Evolutionary conservation across 768 basidiomycete genomes (phyloP), one percentile per base, ranked within the genome.

Genomic region (Boletus eberwhitei): DNA sequence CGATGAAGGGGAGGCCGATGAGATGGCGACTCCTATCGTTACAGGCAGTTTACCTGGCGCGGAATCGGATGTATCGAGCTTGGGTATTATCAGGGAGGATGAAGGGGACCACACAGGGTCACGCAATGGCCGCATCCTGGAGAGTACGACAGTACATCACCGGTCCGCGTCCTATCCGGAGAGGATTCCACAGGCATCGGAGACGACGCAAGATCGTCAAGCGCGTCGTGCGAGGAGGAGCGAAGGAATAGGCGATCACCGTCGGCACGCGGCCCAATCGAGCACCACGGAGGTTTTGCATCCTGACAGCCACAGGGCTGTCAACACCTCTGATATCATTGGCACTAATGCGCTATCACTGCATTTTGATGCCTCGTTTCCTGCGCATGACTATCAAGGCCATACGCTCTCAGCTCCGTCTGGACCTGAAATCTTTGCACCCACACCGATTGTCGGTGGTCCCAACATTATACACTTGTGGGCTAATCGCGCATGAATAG

Each of bases 321-420:
- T 39, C 56, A 57, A 56, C 50, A 43, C 42, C 57, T 39, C 65
- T 50, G 57, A 67, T 55, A 65, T 71, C 45, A 61, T 59, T 48
- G 52, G 66, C 39, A 64, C 69, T 8, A 70, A 71, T 26, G 69
- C 69, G 54, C 55, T 71, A 65, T 72, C 71, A 39, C 66, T 71
- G 52, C 64, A 66, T 66, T 71, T 71, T 63, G 69, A 71, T 69
- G 69, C 69, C 69, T 71, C 69, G 49, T 59, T 65, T 55, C 58
- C 69, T 22, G 36, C 62, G 49, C 69, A 68, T 54, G 68, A 59
- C 50, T 55, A 62, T 36, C 55, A 52, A 48, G 34, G 24, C 26
- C 63, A 60, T 48, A 50, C 51, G 37, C 41, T 57, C 57, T 52
- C 64, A 52, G 55, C 50, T 41, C 54, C 67, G n/a, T 66, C 62